Evolutionary conservation across 2,329 filamentous ascomycete species (phyloP).

Genomic region (Thielaviopsis cerberus): DNA sequence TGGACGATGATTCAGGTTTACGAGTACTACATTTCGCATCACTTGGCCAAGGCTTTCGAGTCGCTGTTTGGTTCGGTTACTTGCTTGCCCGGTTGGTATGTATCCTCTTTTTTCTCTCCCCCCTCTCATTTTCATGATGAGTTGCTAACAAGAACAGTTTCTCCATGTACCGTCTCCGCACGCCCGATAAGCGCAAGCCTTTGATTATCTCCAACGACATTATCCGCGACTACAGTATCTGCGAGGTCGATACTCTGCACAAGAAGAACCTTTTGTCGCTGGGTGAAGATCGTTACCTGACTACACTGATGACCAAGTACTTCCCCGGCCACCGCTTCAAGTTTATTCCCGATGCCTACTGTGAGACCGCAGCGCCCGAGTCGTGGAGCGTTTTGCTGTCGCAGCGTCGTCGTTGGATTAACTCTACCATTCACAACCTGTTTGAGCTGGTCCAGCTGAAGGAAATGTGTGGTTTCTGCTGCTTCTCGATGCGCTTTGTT

Average conservation of each 20-base stretch:
- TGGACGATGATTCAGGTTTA: conserved; percentile 99
- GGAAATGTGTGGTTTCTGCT: conserved; percentile 96
- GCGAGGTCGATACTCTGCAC: conserved; percentile 82
- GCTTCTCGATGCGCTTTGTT: conserved; percentile 93
- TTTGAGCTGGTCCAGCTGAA: conserved; percentile 76
- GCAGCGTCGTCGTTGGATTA: conserved; percentile 98
- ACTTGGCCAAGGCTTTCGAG: conserved; percentile 91
- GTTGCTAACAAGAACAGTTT: conserved; percentile 42
- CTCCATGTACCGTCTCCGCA: conserved; percentile 93
- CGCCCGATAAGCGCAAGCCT: conserved; percentile 82
- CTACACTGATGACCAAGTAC: conserved; percentile 94
- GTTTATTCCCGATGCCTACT: conserved; percentile 83
- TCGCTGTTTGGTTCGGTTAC: conserved; percentile 95
- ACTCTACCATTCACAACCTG: conserved; percentile 94
- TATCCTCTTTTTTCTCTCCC: conserved; percentile 17
- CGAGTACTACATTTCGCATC: conserved; percentile 98
- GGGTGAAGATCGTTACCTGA: conserved; percentile 92
- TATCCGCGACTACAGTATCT: conserved; percentile 74
- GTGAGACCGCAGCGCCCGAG: conserved; percentile 82
- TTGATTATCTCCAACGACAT: conserved; percentile 81
- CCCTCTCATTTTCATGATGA: background rate
- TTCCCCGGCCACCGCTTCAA: conserved; percentile 94
- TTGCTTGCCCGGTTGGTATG: conserved; percentile 96
- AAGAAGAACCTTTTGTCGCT: conserved; percentile 89
- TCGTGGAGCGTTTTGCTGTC: conserved; percentile 86